A percentile compares a stretch with the other conserved stretches of the same genome.
Evolutionary conservation across 805 yeast genomes (phyloP).

Genomic region (Kregervanrija delftensis): DNA sequence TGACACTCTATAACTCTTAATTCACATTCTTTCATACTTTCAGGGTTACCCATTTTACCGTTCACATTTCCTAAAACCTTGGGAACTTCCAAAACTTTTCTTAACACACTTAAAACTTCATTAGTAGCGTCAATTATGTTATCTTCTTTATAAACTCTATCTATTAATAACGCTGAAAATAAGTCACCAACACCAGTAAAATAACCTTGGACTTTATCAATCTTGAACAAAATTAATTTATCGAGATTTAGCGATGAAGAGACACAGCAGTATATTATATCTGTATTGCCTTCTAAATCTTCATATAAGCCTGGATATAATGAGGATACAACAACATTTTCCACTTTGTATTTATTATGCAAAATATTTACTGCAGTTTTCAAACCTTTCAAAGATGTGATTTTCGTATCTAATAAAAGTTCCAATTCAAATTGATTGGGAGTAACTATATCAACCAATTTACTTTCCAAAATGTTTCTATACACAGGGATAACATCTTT

Average conservation of each 20-base stretch:
- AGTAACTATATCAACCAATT: constrained; percentile 63
- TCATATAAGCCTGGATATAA: constrained; percentile 23
- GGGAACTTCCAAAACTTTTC: constrained; percentile 43
- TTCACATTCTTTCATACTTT: constrained; percentile 66
- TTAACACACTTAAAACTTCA: constrained; percentile 53
- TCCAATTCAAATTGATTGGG: constrained; percentile 92
- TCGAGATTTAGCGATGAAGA: constrained; percentile 26
- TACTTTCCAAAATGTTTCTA: constrained; percentile 35
- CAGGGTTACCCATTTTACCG: constrained; percentile 50
- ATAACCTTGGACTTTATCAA: constrained; percentile 66
- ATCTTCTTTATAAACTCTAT: constrained; percentile 38
- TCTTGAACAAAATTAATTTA: constrained; percentile 32
- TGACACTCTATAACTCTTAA: constrained; percentile 58
- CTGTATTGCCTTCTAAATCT: constrained; percentile 10
- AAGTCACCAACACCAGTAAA: constrained; percentile 95
- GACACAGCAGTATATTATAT: constrained; percentile 37
- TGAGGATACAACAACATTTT: constrained; percentile 65
- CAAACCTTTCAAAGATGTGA: constrained; percentile 34
- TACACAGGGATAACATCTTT: constrained; percentile 54
- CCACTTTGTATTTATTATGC: constrained; percentile 43
- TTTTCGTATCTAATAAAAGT: constrained; percentile 38
- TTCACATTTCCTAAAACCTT: constrained; percentile 30
- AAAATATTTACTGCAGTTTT: constrained; percentile 39
- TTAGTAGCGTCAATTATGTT: constrained; percentile 33
- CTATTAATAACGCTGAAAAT: constrained; percentile 73